These are phyloP conservation scores for Roridomyces roridus DNA, from an alignment of 768 basidiomycete species.

Conservation along the genomic window DNA sequence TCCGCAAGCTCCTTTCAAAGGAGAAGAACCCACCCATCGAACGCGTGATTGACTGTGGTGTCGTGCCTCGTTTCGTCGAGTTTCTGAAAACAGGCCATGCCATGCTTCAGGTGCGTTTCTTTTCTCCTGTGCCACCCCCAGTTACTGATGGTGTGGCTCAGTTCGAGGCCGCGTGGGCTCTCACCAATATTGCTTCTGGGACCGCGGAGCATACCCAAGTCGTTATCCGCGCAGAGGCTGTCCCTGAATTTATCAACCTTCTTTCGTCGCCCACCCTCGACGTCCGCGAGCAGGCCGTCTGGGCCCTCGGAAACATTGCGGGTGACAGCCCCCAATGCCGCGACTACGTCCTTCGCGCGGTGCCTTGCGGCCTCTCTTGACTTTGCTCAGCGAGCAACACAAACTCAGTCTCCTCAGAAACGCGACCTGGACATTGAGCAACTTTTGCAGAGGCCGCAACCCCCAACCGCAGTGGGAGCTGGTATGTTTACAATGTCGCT, in stretches of 20 bases:
- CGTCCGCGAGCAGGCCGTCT: constrained; percentile 98
- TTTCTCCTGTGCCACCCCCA: not conserved
- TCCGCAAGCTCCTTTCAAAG: constrained; percentile 98
- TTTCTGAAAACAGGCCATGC: constrained; percentile 83
- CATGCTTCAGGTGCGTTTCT: constrained; percentile 75
- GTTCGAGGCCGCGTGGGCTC: constrained; percentile 98
- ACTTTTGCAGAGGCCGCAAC: constrained; percentile 97
- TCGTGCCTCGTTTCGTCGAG: constrained; percentile 96
- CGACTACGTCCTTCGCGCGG: constrained; percentile 96
- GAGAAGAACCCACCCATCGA: constrained; percentile 99
- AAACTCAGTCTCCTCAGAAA: constrained; percentile 98
- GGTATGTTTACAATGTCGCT: constrained; percentile 56
- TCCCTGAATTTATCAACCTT: constrained; percentile 97
- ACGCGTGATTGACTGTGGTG: constrained; percentile 95
- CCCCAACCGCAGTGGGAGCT: constrained; percentile 98
- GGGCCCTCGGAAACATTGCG: constrained; percentile 99
- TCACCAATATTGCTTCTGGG: constrained; percentile 97
- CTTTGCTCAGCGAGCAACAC: constrained; percentile 92
- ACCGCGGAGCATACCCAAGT: constrained; percentile 99
- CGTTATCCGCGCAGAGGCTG: constrained; percentile 92
- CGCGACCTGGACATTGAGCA: constrained; percentile 99
- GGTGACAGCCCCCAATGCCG: constrained; percentile 99
- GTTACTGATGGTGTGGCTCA: constrained; percentile 35
- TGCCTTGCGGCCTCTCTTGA: constrained; percentile 88
- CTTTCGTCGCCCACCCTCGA: constrained; percentile 92